These are phyloP conservation scores for Pichia sp. DNA, from an alignment of 1,139 yeast species.

Conservation along the genomic window DNA sequence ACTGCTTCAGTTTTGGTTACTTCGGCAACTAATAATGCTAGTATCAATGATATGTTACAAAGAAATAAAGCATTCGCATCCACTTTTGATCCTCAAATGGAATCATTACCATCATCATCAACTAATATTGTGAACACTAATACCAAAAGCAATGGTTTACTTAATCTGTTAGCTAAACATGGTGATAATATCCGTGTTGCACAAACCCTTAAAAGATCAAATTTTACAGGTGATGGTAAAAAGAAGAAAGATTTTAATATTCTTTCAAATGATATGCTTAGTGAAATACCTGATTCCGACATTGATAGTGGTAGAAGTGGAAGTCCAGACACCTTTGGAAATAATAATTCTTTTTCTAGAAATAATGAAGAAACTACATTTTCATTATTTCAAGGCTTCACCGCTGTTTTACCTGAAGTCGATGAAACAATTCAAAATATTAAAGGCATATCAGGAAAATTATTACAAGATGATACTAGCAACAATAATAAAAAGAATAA, in stretches of 20 bases:
- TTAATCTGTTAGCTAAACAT: slow-evolving; percentile 22
- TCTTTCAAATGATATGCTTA: slow-evolving; percentile 51
- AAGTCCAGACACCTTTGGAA: slow-evolving; percentile 2
- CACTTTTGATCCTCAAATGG: slow-evolving; percentile 20
- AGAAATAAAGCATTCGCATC: slow-evolving; percentile 42
- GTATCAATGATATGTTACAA: slow-evolving; percentile 32
- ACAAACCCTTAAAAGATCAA: slow-evolving; percentile 14
- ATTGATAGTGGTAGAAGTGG: slow-evolving; percentile 4
- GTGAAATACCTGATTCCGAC: slow-evolving; percentile 38
- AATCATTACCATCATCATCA: too few relatives aligned
- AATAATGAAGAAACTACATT: slow-evolving; percentile 24
- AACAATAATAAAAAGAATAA: neutral
- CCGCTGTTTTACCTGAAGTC: slow-evolving; percentile 47
- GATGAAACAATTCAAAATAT: slow-evolving; percentile 32
- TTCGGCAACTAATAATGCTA: slow-evolving; percentile 19
- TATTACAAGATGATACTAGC: slow-evolving; percentile 2
- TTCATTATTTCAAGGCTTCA: slow-evolving; percentile 63
- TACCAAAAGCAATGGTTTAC: neutral
- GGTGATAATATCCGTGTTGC: slow-evolving; percentile 14
- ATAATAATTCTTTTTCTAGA: too few relatives aligned
- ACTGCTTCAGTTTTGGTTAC: slow-evolving; percentile 40
- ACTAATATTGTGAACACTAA: too few relatives aligned
- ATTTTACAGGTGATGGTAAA: slow-evolving; percentile 14
- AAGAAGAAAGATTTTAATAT: slow-evolving; percentile 30
- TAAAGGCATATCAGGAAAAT: slow-evolving; percentile 8